Conservation (phyloP, 2,329 filamentous ascomycete genomes). For the Zasmidium citrigriseum region DNA sequence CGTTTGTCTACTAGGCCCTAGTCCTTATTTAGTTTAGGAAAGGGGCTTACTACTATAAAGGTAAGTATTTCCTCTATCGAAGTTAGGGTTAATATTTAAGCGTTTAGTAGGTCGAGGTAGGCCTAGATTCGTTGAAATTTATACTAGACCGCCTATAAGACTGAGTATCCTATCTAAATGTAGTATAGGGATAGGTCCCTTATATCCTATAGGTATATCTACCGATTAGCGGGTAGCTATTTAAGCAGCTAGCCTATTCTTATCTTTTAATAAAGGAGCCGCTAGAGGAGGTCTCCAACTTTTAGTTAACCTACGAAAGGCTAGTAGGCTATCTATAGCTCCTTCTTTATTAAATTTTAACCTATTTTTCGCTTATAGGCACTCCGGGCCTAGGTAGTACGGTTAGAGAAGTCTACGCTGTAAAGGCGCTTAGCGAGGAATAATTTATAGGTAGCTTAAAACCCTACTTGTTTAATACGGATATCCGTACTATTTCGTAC, state of each 20-base stretch:
- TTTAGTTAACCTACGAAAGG: not conserved
- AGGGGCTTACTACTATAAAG: not conserved
- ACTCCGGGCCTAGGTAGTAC: not conserved
- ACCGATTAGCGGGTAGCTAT: not conserved
- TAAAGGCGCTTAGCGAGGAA: not conserved
- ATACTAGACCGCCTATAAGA: not conserved
- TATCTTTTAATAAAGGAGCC: slow-evolving; percentile 1
- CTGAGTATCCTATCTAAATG: not conserved
- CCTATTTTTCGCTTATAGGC: not conserved
- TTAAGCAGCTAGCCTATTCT: not conserved
- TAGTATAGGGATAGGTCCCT: not conserved
- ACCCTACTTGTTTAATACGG: not conserved
- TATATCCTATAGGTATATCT: not conserved
- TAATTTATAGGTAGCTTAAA: not conserved
- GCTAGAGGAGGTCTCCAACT: not conserved
- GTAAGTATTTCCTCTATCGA: not conserved
- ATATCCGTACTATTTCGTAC: not conserved
- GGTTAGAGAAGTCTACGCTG: not conserved
- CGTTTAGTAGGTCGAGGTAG: not conserved
- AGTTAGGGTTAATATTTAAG: not conserved
- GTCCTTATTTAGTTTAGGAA: too few species aligned
- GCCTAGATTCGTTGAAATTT: not conserved
- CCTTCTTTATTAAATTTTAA: not conserved
- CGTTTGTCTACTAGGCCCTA: not conserved
- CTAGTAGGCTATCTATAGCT: not conserved